Percentiles rank a stretch among this genome's conserved stretches.
Conservation (phyloP, 78 protist genomes). For the Dictyostelium capitatum region DNA sequence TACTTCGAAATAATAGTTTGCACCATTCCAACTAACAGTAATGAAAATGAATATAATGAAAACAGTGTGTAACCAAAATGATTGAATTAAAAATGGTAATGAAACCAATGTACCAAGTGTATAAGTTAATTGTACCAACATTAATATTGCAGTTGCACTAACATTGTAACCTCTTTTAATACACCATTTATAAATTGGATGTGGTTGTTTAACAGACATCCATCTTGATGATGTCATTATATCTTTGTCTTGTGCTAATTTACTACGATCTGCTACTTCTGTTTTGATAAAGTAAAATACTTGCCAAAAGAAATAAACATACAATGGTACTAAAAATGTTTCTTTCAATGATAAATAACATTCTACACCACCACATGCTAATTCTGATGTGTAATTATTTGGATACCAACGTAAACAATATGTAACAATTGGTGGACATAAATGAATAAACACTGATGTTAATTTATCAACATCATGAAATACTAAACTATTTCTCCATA, state of each 20-base stretch:
- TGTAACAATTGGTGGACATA: slow-evolving; percentile 86
- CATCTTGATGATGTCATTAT: slow-evolving; percentile 78
- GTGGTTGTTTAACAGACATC: slow-evolving; percentile 87
- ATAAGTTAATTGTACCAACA: slow-evolving; percentile 64
- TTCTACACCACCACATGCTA: slow-evolving; percentile 67
- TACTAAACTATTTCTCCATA: slow-evolving; percentile 90
- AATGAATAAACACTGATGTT: slow-evolving; percentile 87
- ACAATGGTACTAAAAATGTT: slow-evolving; percentile 41
- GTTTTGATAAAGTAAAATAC: slow-evolving; percentile 84
- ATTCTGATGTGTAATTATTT: slow-evolving; percentile 13
- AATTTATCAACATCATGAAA: slow-evolving; percentile 90
- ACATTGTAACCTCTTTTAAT: slow-evolving; percentile 54
- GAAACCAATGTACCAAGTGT: slow-evolving; percentile 68
- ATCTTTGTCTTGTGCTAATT: slow-evolving; percentile 68
- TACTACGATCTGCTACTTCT: slow-evolving; percentile 62
- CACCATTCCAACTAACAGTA: slow-evolving; percentile 81
- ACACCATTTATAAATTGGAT: slow-evolving; percentile 70
- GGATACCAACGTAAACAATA: slow-evolving; percentile 86
- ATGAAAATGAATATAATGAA: slow-evolving; percentile 63
- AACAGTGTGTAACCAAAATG: slow-evolving; percentile 53
- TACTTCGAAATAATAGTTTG: slow-evolving; percentile 85
- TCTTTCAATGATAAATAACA: slow-evolving; percentile 27
- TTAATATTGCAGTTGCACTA: slow-evolving; percentile 46
- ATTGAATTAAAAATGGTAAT: slow-evolving; percentile 45
- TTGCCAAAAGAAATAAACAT: slow-evolving; percentile 86